These are phyloP conservation scores for Coniophora puteana DNA, from an alignment of 1,284 basidiomycete genomes.

Conservation along the genomic window DNA sequence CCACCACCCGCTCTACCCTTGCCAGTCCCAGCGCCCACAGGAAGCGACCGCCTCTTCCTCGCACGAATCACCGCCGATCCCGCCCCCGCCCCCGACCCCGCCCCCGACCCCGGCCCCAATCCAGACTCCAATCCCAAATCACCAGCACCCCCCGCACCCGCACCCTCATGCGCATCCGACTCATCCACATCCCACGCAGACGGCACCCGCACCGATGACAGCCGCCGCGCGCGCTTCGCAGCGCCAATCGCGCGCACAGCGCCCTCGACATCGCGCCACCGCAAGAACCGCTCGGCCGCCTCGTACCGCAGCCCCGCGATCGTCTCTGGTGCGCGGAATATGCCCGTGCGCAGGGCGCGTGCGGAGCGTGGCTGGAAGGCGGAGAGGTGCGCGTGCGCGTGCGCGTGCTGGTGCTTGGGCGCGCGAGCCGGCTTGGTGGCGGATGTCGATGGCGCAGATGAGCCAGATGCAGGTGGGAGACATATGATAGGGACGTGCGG, in stretches of 20 bases:
- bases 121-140: too few relatives aligned
- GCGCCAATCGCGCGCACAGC: slow-evolving; percentile 35
- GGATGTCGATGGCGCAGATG: too few relatives aligned
- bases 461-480: slow-evolving; percentile 32
- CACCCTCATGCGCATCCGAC: slow-evolving; percentile 13
- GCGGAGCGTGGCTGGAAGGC: slow-evolving; percentile 49
- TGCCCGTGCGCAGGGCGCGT: slow-evolving; percentile 47
- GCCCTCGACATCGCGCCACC: slow-evolving; percentile 65
- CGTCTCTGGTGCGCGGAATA: slow-evolving; percentile 60
- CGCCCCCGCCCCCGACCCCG: too few relatives aligned
- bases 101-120: slow-evolving; percentile 6
- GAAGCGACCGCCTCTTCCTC: slow-evolving; percentile 1
- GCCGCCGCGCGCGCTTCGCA: slow-evolving; percentile 19
- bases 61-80: too few relatives aligned
- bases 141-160: slow-evolving; percentile 9
- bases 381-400: slow-evolving; percentile 41
- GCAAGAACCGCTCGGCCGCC: slow-evolving; percentile 63
- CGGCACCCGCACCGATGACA: not conserved
- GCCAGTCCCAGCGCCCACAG: not conserved
- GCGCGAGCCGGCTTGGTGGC: slow-evolving; percentile 16
- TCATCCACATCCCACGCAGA: slow-evolving; percentile 18
- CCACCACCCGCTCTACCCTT: slow-evolving; percentile 3
- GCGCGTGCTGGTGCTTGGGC: too few relatives aligned
- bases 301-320: slow-evolving; percentile 54
- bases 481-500: slow-evolving; percentile 55